Evolutionary conservation across 164 flowering plant species (phyloP), one percentile per base, ranked within the genome.

Genomic region (Stephania yunnanensis): DNA sequence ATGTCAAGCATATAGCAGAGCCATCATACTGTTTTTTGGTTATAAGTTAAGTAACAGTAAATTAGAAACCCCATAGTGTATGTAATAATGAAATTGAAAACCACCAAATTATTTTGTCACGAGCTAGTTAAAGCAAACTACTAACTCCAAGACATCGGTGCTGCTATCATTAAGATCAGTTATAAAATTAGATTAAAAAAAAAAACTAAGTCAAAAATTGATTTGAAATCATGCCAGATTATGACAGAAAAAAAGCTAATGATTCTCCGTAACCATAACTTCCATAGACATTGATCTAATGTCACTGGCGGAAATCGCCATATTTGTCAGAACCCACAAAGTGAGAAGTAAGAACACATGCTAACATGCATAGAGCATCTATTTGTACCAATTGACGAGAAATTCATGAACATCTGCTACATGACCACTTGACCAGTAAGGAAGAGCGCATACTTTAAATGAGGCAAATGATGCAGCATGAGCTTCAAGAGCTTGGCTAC

Each of bases 401-500:
- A 48, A 44, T 48, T 36, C 42, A 6, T 36, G 64, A 50, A 71
- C 17, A 58, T 58, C 8, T 58, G 65, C 65, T 58, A 61, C 66
- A 61, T n/a, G 29, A 61, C 65, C 15, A 61, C 66, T 19, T n/a
- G 29, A 61, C 25, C 25, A 61, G 20, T 6, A 25, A 61, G 58
- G 50, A 73, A 73, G 46, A 13, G 13, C 8, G 13, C 86, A 2
- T 67, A 95, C 99, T 82, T 91, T 96, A 72, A 87, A 84, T 30
- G 88, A 74, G 75, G 98, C 97, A 86, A 91, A 96, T 77, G 99
- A 83, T 64, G 99, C 97, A 75, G 98, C 98, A 87, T 96, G 99
- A 66, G 99, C 99, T 86, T 96, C 99, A 78, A 96, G 95, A 82
- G 98, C 98, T 87, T 96, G 99, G 84, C 99, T 96, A 29, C 99